A percentile compares a stretch with the other conserved stretches of the same genome.
Evolutionary conservation across 2,329 filamentous ascomycete species (phyloP).

Genomic region (Penicillium nordicum): DNA sequence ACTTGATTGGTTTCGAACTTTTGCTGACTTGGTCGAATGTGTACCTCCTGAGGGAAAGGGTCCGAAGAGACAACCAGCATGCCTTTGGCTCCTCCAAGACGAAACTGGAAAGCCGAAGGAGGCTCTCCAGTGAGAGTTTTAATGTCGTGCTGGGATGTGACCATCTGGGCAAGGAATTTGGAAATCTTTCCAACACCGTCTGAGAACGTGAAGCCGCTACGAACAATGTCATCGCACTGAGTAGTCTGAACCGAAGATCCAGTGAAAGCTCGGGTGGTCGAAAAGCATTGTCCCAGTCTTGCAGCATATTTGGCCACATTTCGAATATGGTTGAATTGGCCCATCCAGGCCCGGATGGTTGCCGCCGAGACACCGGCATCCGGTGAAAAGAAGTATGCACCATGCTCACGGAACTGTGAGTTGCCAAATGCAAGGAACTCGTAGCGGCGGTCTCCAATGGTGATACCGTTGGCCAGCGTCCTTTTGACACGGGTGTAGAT

Average conservation of each 20-base stretch:
- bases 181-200: conserved; percentile 97
- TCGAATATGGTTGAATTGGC: conserved; percentile 74
- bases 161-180: conserved; percentile 66
- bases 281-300: conserved; percentile 90
- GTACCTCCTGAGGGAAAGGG: conserved; percentile 64
- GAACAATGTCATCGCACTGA: conserved; percentile 66
- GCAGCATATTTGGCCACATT: conserved; percentile 87
- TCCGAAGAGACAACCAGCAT: conserved; percentile 74
- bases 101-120: conserved; percentile 87
- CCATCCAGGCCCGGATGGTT: conserved; percentile 82
- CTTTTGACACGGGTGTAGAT: conserved; percentile 71
- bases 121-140: conserved; percentile 51
- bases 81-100: conserved; percentile 88
- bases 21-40: conserved; percentile 77
- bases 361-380: conserved; percentile 64
- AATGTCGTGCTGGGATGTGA: conserved; percentile 66
- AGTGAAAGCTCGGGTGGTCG: conserved; percentile 75
- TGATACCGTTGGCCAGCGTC: conserved; percentile 72
- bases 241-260: conserved; percentile 58
- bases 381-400: conserved; percentile 87
- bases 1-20: conserved; percentile 75
- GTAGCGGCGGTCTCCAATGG: conserved; percentile 75
- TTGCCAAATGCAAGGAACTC: conserved; percentile 93
- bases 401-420: conserved; percentile 87
- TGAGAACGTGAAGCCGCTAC: conserved; percentile 70